Base-by-base conservation (phyloP, 129 eudicot species). In the Dittrichia graveolens region DNA sequence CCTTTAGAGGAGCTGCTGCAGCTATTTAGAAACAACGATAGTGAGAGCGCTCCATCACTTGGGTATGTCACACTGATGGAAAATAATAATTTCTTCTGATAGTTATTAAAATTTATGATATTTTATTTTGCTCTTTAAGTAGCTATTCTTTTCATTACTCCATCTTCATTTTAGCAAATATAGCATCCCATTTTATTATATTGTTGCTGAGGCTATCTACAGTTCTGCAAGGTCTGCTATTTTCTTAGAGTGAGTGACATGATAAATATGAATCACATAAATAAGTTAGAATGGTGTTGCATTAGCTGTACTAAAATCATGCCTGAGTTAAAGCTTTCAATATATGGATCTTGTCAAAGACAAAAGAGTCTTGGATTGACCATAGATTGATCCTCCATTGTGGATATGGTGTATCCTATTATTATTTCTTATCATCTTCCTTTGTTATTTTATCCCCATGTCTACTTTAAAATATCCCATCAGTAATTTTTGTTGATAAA, bases 1-100 rank as follows among this genome's bases (percentile, higher is more conserved):
- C 98, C 98, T 75, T 82, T 90, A 71, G 98, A 94, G 87, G 98
- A 94, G 84, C 86, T 94, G 75, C 78, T 90, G 58, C 61, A 41
- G 54, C 88, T 90, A 63, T 75, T 87, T 38, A 82, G 80, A 83
- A 82, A 83, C 69, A 87, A 85, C 67, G 52, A 67, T 65, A 84
- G 82, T 78, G 96, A 83, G 67, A 82, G 31, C 76, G 93, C 90
- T 76, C 67, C 92, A 79, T 75, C 88, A 44, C 84, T 87, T 31
- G 96, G 97, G 98, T 94, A 90, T 62, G 87, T 73, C 60, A 37
- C 63, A 39, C 50, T 73, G 66, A 46, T 65, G 46, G 35, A 65
- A 40, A 50, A 67, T 52, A 14, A 16, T 53, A 24, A 39, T 49
- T 42, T 67, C 18, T 65, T 64, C 19, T 39, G 34, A 59, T 56